phyloP scores from a whole-genome alignment of 495 filamentous ascomycete genomes.

The Xylaria curta region DNA sequence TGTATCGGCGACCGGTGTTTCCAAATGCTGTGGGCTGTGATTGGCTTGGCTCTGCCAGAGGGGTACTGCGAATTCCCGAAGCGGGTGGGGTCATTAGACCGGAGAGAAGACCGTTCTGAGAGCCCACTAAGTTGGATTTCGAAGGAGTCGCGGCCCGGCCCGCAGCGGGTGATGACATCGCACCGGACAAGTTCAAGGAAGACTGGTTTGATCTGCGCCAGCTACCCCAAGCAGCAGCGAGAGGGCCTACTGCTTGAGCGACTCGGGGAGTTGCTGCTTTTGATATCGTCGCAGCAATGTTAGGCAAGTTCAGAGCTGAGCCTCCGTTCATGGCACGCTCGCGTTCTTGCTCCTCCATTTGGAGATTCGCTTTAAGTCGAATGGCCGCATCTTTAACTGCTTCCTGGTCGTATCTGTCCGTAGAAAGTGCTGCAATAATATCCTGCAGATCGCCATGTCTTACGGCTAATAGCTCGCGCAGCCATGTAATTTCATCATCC shows the following conservation, averaged over 20 bases:
- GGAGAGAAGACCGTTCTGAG: constrained; percentile 58
- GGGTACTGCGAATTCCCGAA: constrained; percentile 66
- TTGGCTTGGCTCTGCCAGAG: constrained; percentile 41
- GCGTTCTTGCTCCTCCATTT: constrained; percentile 96
- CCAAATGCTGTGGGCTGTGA: constrained; percentile 58
- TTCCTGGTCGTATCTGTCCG: constrained; percentile 74
- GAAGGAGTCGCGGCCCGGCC: constrained; percentile 66
- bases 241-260: constrained; percentile 75
- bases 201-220: constrained; percentile 83
- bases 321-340: constrained; percentile 69
- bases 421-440: constrained; percentile 79
- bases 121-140: constrained; percentile 57
- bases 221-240: constrained; percentile 73
- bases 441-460: constrained; percentile 90
- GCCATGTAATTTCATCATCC: constrained; percentile 93
- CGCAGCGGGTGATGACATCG: constrained; percentile 47
- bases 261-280: constrained; percentile 77
- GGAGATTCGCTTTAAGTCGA: constrained; percentile 87
- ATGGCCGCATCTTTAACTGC: constrained; percentile 88
- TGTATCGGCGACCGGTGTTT: constrained; percentile 58
- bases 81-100: constrained; percentile 85
- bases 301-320: constrained; percentile 58
- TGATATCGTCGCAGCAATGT: constrained; percentile 59
- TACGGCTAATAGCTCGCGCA: constrained; percentile 90
- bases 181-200: constrained; percentile 40